Evolutionary conservation across 768 basidiomycete genomes (phyloP), one percentile per base, ranked within the genome.

Genomic region (Tulasnella sp.): DNA sequence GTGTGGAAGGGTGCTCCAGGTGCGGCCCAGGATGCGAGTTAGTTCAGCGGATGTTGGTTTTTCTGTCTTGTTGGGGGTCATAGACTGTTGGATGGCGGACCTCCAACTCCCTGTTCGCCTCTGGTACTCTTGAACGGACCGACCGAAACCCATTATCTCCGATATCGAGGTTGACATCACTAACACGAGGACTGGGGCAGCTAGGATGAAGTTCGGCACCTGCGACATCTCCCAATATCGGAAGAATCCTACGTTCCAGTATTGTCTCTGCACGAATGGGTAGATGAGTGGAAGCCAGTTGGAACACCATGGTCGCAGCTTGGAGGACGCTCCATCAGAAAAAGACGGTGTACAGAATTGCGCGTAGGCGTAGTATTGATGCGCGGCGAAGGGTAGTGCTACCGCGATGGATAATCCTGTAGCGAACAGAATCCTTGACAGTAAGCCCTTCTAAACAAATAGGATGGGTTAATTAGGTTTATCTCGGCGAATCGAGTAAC

Each of bases 231-330:
- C 84, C 90, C 90, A 99, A 71, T 98, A 98, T 11, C 30, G 27
- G 62, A 99, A 70, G 64, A 94, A 80, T 15, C 94, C 92, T 61
- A 78, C 73, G 68, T 86, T 77, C 96, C 95, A 99, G 70, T 98
- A 97, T 55, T 78, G 75, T 3, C 72, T 72, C 69, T 99, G 95
- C 1, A 87, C 86, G 67, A 89, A 80, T 9, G 80, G 73, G 70
- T 98, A 99, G 58, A 90, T 82, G 13, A 81, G 80, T 0, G 92
- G 91, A 4, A 82, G 67, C 23, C 68, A 42, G 0, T 68, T 61
- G 2, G 69, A 54, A 70, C 95, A 97, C 94, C 94, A 98, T 1
- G 73, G 15, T 30, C 50, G 23, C 30, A 48, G 45, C 67, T 13
- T 72, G 62, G 5, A 38, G 29, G 21, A 21, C 3, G 41, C 32